Conservation (phyloP, 768 basidiomycete genomes). For the Termitomyces sp. region DNA sequence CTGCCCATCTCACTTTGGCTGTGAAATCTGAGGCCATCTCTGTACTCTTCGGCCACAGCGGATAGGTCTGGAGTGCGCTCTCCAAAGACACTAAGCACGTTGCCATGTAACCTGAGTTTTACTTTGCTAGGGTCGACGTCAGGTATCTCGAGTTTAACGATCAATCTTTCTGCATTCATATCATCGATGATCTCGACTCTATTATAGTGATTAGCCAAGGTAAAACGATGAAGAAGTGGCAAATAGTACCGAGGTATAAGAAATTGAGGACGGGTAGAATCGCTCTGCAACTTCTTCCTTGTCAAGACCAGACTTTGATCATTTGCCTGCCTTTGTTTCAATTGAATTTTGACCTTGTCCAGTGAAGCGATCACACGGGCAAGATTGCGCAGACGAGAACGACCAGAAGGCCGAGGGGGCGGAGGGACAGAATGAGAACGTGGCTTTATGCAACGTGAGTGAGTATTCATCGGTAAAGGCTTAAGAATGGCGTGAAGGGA, state of each 20-base stretch:
- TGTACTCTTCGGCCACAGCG: constrained; percentile 6
- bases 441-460: not conserved
- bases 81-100: constrained; percentile 28
- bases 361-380: not conserved
- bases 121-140: constrained; percentile 34
- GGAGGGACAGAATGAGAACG: constrained; percentile 7
- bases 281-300: not conserved
- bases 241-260: constrained; percentile 16
- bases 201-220: not conserved
- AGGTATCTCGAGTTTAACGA: constrained; percentile 39
- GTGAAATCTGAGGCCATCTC: constrained; percentile 3
- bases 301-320: not conserved
- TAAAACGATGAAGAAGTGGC: not conserved
- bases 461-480: constrained; percentile 1
- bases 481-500: not conserved
- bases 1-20: constrained; percentile 2
- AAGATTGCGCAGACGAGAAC: not conserved
- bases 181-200: constrained; percentile 42
- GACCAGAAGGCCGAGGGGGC: not conserved
- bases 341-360: not conserved
- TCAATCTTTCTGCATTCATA: constrained; percentile 22
- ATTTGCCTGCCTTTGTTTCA: not conserved
- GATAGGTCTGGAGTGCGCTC: constrained; percentile 20
- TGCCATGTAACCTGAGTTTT: constrained; percentile 25
- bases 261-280: not conserved